These are phyloP conservation scores for Clonostachys chloroleuca DNA, from an alignment of 2,329 filamentous ascomycete genomes.

Conservation along the genomic window DNA sequence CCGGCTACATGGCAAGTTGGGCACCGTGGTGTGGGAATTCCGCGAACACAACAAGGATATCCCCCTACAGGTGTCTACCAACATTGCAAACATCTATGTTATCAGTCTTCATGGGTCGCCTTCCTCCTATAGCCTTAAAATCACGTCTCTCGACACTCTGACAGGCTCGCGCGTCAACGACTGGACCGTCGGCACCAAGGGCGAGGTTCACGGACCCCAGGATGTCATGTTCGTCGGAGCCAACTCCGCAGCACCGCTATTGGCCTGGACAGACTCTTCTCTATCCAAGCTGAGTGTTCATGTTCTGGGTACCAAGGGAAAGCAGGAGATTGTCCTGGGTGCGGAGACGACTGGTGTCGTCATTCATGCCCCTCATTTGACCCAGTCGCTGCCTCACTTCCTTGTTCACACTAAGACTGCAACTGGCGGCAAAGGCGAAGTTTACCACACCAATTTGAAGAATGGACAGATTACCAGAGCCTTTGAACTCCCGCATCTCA, in stretches of 20 bases:
- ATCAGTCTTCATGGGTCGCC: constrained; percentile 68
- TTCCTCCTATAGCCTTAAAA: constrained; percentile 71
- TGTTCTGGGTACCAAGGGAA: constrained; percentile 57
- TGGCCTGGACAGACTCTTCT: constrained; percentile 68
- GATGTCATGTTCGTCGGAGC: constrained; percentile 72
- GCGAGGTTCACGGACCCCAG: constrained; percentile 59
- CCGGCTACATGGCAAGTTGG: constrained; percentile 68
- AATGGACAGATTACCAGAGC: constrained; percentile 67
- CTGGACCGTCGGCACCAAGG: constrained; percentile 67
- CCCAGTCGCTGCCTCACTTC: constrained; percentile 75
- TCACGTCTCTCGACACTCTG: constrained; percentile 67
- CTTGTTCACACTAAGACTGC: constrained; percentile 74
- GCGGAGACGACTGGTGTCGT: constrained; percentile 45
- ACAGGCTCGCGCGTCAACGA: constrained; percentile 72
- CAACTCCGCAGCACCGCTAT: constrained; percentile 69
- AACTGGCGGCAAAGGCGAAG: constrained; percentile 72
- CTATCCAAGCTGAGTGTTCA: constrained; percentile 65
- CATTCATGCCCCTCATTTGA: constrained; percentile 70
- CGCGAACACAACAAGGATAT: constrained; percentile 63
- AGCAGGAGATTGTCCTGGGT: constrained; percentile 48
- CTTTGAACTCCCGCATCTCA: constrained; percentile 71
- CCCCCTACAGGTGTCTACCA: constrained; percentile 70
- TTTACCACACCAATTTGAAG: constrained; percentile 78
- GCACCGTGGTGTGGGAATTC: constrained; percentile 75
- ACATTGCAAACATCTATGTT: constrained; percentile 69